phyloP scores from a whole-genome alignment of 345 rosid genomes.

The Brassica cretica region DNA sequence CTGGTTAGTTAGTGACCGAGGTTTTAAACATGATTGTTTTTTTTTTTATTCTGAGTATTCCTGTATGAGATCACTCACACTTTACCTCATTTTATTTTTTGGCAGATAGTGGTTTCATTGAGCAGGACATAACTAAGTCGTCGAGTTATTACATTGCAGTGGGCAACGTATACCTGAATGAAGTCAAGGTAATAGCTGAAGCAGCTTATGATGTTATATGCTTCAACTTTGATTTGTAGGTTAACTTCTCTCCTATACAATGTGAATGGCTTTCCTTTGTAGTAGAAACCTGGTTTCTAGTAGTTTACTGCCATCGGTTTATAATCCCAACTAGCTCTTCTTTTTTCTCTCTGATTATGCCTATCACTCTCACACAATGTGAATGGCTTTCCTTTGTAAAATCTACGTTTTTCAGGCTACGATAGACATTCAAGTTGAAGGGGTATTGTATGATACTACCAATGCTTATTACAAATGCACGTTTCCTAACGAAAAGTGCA shows the following conservation, averaged over 20 bases:
- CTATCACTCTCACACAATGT: not conserved
- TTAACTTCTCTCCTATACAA: not conserved
- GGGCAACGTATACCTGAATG: slow-evolving; percentile 77
- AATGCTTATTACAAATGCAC: slow-evolving; percentile 79
- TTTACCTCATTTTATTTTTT: slow-evolving; percentile 11
- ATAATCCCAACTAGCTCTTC: not conserved
- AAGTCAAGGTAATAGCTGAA: slow-evolving; percentile 62
- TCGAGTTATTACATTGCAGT: slow-evolving; percentile 75
- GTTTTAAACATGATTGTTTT: slow-evolving; percentile 15
- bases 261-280: not conserved
- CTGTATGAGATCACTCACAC: slow-evolving; percentile 24
- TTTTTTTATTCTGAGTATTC: not conserved
- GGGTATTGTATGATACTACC: slow-evolving; percentile 66
- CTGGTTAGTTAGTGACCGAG: slow-evolving; percentile 48
- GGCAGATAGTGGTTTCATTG: slow-evolving; percentile 66
- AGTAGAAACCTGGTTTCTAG: not conserved
- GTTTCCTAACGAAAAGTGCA: slow-evolving; percentile 57
- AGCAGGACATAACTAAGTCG: slow-evolving; percentile 61
- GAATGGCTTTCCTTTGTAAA: not conserved
- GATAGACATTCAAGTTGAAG: slow-evolving; percentile 55
- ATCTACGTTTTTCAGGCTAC: slow-evolving; percentile 58
- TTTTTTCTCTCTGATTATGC: not conserved
- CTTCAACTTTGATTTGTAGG: not conserved
- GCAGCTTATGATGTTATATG: not conserved
- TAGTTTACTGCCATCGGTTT: not conserved